phyloP scores from a whole-genome alignment of 2,329 filamentous ascomycete genomes.

The Pseudogymnoascus sp. region DNA sequence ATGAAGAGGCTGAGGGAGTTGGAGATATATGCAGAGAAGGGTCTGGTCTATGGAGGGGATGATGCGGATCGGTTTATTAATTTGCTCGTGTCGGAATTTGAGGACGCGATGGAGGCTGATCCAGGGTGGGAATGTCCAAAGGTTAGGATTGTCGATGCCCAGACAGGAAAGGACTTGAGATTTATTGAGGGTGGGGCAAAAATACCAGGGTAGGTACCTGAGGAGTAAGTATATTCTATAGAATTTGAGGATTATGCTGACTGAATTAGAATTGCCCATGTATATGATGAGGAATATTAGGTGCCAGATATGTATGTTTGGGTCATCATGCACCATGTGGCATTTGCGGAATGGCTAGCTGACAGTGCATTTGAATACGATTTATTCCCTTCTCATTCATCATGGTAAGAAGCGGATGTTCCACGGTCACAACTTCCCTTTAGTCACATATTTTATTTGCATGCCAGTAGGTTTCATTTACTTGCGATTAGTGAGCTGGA shows the following conservation, averaged over 20 bases:
- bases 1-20: constrained; percentile 21
- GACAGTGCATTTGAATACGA: neutral
- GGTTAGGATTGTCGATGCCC: constrained; percentile 16
- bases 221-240: constrained; percentile 13
- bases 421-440: neutral
- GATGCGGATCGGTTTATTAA: constrained; percentile 9
- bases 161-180: constrained; percentile 14
- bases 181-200: constrained; percentile 17
- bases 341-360: neutral
- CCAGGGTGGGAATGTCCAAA: constrained; percentile 21
- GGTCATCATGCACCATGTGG: neutral
- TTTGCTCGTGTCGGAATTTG: constrained; percentile 17
- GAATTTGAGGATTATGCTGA: neutral
- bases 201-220: constrained; percentile 15
- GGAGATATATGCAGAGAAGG: constrained; percentile 14
- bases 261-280: neutral
- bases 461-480: neutral
- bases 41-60: constrained; percentile 9
- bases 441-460: neutral
- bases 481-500: neutral
- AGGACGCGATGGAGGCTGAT: constrained; percentile 14
- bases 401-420: neutral
- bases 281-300: neutral
- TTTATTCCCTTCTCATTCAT: neutral
- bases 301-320: neutral